Base-by-base conservation (phyloP, 768 basidiomycete species). In the Lactifluus piperatus region DNA sequence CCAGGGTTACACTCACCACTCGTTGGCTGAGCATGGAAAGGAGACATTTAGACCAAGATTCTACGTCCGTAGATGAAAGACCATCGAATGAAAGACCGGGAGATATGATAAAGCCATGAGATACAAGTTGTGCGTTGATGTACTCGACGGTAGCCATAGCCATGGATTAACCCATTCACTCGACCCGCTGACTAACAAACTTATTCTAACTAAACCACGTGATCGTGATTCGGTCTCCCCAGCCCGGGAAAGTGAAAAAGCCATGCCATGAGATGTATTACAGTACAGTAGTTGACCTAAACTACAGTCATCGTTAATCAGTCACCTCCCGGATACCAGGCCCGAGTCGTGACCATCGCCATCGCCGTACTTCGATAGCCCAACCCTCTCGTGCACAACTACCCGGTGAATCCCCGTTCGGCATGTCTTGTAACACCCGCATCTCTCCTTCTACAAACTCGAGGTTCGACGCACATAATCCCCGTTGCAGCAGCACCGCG, bases 51-150 rank as follows among this genome's bases (percentile, higher is more conserved):
- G 85, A 79, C 24, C 84, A 71, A 24, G 73, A 73, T 20, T 86
- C 83, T 18, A 78, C 75, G 34, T 86, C 78, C 4, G 76, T 68
- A 49, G 76, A 76, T 0, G 81, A 76, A 13, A 86, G 71, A 0
- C 86, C 85, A 0, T 88, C 86, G 37, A 93, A 73, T 13, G 76
- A 81, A 20, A 93, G 71, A 0, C 91, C 90, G 0, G 84, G 82
- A 1, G 77, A 67, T 10, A 80, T 67, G 1, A 79, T 72, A 64
- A 88, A 93, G 8, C 91, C 91, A 73, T 93, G 91, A 2, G 91
- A 85, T 49, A 89, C 71, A 6, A 94, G 79, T 64, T 94, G 91
- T 20, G 85, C 75, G 67, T 91, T 93, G 67, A 92, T 77, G 67
- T 88, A 91, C 57, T 5, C 37, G 18, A n/a, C n/a, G n/a, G n/a